A percentile compares a stretch with the other conserved stretches of the same genome.
Conservation (phyloP, 164 flowering plant genomes). For the Platanus orientalis region DNA sequence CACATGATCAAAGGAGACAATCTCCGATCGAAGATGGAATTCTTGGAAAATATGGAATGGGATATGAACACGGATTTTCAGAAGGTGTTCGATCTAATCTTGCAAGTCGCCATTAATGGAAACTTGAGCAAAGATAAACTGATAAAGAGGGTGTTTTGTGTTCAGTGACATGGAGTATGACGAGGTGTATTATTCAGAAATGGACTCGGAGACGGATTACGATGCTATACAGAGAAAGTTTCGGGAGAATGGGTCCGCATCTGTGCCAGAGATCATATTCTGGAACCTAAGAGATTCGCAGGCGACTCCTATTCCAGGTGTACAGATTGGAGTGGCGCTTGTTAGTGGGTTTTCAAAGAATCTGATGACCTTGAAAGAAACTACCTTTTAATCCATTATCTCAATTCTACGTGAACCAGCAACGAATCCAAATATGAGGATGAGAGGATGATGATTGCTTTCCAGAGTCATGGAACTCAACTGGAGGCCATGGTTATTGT, state of each 20-base stretch:
- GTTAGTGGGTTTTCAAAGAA: too few relatives aligned
- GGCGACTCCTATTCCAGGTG: conserved; percentile 36
- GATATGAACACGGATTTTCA: too few relatives aligned
- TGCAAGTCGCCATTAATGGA: conserved; percentile 21
- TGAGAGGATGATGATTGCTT: too few relatives aligned
- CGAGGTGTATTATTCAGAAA: conserved; percentile 27
- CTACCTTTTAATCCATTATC: too few relatives aligned
- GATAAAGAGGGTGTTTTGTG: conserved; percentile 48
- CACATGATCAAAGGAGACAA: conserved; percentile 22
- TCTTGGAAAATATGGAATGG: conserved; percentile 25
- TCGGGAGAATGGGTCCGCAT: conserved; percentile 23
- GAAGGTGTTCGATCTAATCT: conserved; percentile 31
- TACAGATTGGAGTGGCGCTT: too few relatives aligned
- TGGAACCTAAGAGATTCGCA: conserved; percentile 45
- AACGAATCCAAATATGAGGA: too few relatives aligned
- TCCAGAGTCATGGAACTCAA: too few relatives aligned
- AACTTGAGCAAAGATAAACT: conserved; percentile 24
- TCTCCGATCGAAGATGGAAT: conserved; percentile 14
- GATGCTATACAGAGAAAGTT: conserved; percentile 36
- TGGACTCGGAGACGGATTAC: conserved; percentile 48
- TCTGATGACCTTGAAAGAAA: too few relatives aligned
- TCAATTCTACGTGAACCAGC: too few relatives aligned
- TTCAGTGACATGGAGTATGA: conserved; percentile 72
- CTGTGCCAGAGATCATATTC: conserved; percentile 48
- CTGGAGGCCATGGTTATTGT: too few relatives aligned